phyloP scores from a whole-genome alignment of 805 yeast genomes.

The Pichia nakasei region DNA sequence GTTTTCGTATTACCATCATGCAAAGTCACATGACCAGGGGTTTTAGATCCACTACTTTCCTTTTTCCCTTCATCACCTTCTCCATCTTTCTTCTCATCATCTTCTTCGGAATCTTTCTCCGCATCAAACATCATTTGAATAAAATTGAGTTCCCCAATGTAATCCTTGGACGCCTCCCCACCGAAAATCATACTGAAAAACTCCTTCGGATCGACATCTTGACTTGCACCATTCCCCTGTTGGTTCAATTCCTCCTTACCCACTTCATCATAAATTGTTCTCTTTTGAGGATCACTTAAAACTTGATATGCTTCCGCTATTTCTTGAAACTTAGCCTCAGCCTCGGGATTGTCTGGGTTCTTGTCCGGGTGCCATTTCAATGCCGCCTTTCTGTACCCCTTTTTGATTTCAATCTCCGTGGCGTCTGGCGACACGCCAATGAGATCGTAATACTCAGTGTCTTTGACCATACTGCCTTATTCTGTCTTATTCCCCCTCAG shows the following conservation, averaged over 20 bases:
- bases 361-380: slow-evolving; percentile 75
- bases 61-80: not conserved
- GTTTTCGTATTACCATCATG: slow-evolving; percentile 8
- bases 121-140: slow-evolving; percentile 57
- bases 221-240: slow-evolving; percentile 41
- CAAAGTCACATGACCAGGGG: slow-evolving; percentile 3
- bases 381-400: slow-evolving; percentile 72
- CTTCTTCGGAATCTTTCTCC: slow-evolving; percentile 22
- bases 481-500: no score
- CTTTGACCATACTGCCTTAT: slow-evolving; percentile 84
- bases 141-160: slow-evolving; percentile 83
- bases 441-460: slow-evolving; percentile 63
- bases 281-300: slow-evolving; percentile 51
- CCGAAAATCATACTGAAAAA: slow-evolving; percentile 71
- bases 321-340: slow-evolving; percentile 63
- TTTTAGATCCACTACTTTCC: not conserved
- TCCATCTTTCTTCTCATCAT: slow-evolving; percentile 35
- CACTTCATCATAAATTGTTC: slow-evolving; percentile 62
- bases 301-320: slow-evolving; percentile 69
- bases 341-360: slow-evolving; percentile 66
- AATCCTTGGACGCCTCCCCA: slow-evolving; percentile 78
- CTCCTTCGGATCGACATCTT: slow-evolving; percentile 66
- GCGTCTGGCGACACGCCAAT: slow-evolving; percentile 52
- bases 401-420: slow-evolving; percentile 58
- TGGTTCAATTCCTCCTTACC: slow-evolving; percentile 53